Evolutionary conservation across 2,329 filamentous ascomycete genomes (phyloP).

Genomic region (Catunica adiposa): DNA sequence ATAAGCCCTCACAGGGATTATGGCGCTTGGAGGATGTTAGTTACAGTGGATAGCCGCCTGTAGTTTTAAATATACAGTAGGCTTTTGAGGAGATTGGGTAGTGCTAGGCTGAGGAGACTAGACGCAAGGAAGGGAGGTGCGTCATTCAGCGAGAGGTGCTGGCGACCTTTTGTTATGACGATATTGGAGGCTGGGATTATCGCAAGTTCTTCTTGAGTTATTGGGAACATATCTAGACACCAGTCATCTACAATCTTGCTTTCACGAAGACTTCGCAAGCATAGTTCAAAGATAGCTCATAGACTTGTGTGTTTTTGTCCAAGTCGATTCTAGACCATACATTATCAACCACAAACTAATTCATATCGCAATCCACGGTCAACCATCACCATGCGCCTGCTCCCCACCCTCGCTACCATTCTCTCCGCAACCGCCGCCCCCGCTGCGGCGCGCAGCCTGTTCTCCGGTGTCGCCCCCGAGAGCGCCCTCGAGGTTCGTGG

Average conservation of each 20-base stretch:
- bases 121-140: too few species aligned
- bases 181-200: too few species aligned
- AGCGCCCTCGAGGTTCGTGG: constrained; percentile 17
- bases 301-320: too few species aligned
- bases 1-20: not conserved
- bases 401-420: constrained; percentile 28
- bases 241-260: too few species aligned
- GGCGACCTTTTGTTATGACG: too few species aligned
- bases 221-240: too few species aligned
- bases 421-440: constrained; percentile 30
- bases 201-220: too few species aligned
- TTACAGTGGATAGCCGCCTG: not conserved
- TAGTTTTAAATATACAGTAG: not conserved
- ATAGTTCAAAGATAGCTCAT: too few species aligned
- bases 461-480: constrained; percentile 19
- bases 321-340: not conserved
- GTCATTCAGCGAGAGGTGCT: too few species aligned
- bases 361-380: not conserved
- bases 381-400: constrained; percentile 8
- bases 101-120: too few species aligned
- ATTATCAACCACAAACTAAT: not conserved
- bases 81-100: not conserved
- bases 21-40: not conserved
- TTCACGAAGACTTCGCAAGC: too few species aligned
- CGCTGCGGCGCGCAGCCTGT: constrained; percentile 29